Conservation (phyloP, 306 rosid species). For the Rosa chinensis region DNA sequence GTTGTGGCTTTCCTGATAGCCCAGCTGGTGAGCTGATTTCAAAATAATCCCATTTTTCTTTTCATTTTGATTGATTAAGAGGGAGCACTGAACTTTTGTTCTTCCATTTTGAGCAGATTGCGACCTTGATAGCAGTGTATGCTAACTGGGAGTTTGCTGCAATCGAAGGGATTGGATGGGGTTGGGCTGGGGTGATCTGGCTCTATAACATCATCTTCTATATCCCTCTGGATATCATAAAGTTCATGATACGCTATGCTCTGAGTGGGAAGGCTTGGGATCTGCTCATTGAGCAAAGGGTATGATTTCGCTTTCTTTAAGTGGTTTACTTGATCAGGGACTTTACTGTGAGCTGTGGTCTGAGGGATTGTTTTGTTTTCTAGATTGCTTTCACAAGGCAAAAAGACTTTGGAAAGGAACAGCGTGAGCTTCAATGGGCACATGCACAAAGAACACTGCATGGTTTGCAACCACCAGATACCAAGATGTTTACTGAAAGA, state of each 20-base stretch:
- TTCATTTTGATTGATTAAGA: constrained; percentile 2
- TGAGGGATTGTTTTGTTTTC: constrained; percentile 28
- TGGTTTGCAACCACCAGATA: constrained; percentile 81
- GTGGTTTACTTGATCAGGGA: constrained; percentile 8
- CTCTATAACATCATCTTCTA: constrained; percentile 81
- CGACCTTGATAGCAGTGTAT: constrained; percentile 90
- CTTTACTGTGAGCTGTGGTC: constrained; percentile 12
- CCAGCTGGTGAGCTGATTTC: constrained; percentile 69
- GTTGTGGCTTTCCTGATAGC: constrained; percentile 76
- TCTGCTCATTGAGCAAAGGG: constrained; percentile 98
- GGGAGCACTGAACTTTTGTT: constrained; percentile 13
- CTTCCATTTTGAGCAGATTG: constrained; percentile 56
- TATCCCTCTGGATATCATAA: constrained; percentile 83
- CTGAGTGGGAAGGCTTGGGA: constrained; percentile 98
- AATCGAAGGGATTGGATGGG: constrained; percentile 98
- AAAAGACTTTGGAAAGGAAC: constrained; percentile 98
- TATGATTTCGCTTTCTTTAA: constrained; percentile 29
- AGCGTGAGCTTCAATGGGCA: constrained; percentile 98
- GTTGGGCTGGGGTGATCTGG: constrained; percentile 99
- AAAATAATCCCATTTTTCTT: background rate
- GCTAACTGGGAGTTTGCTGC: constrained; percentile 97
- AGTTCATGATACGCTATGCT: constrained; percentile 84
- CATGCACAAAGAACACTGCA: constrained; percentile 96
- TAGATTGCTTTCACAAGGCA: constrained; percentile 98
- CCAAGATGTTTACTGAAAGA: constrained; percentile 80